phyloP scores from a whole-genome alignment of 441 rosid species.

The Rhodomyrtus psidioides region DNA sequence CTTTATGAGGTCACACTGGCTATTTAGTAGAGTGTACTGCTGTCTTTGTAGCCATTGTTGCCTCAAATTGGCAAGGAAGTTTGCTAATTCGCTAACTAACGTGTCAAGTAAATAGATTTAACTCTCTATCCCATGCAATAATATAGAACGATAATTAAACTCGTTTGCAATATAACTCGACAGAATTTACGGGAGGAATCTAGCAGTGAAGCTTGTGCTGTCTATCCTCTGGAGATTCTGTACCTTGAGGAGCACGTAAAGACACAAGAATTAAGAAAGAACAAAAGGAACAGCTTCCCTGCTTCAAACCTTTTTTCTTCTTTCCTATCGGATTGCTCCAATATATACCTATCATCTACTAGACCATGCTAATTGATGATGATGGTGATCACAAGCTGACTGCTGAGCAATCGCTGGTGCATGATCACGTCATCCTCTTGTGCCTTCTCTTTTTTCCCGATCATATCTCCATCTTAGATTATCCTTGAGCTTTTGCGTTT shows the following conservation, averaged over 20 bases:
- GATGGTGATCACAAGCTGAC: not conserved
- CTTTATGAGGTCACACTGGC: too few species aligned
- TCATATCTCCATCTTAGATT: not conserved
- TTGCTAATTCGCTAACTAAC: too few species aligned
- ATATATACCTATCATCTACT: not conserved
- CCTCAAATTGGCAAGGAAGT: too few species aligned
- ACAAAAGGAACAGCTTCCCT: not conserved
- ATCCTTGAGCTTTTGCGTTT: not conserved
- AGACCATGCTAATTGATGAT: not conserved
- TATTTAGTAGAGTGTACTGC: too few species aligned
- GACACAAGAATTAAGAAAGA: not conserved
- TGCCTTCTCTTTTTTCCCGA: not conserved
- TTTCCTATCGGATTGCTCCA: not conserved
- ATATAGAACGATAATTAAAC: not conserved
- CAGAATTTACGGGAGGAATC: too few species aligned
- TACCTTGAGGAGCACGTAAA: not conserved
- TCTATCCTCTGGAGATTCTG: too few species aligned
- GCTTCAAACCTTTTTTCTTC: not conserved
- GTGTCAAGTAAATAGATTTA: too few species aligned
- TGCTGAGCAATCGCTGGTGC: not conserved
- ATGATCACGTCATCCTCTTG: not conserved
- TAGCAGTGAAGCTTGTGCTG: too few species aligned
- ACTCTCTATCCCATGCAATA: not conserved
- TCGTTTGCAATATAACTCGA: not conserved
- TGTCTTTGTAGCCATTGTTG: too few species aligned